Percentiles rank a stretch among this genome's conserved stretches.
These are phyloP conservation scores for Crithidia acanthocephali DNA, from an alignment of 208 protist species.

Conservation along the genomic window DNA sequence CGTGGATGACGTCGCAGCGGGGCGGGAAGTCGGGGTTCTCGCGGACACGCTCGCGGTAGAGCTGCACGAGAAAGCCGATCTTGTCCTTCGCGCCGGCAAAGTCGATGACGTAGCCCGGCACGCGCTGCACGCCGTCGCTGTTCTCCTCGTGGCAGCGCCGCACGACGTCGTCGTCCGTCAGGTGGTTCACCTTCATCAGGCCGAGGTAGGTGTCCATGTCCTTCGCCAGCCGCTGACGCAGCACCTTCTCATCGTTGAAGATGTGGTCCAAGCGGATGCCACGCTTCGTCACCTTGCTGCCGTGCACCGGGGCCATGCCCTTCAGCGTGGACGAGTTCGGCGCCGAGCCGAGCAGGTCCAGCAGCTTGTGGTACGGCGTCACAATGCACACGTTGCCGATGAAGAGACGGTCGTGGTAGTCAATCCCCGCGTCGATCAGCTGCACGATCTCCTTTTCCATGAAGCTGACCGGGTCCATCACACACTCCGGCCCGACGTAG, in stretches of 20 bases:
- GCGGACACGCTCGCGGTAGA: constrained; percentile 76
- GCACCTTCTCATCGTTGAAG: constrained; percentile 81
- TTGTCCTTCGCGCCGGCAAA: constrained; percentile 87
- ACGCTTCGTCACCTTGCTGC: constrained; percentile 89
- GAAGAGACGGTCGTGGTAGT: constrained; percentile 82
- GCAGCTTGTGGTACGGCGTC: constrained; percentile 93
- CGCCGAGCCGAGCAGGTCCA: constrained; percentile 84
- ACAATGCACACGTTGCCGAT: constrained; percentile 92
- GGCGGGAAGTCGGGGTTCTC: constrained; percentile 81
- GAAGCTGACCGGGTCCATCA: constrained; percentile 93
- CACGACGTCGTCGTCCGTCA: constrained; percentile 85
- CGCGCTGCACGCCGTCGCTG: constrained; percentile 79
- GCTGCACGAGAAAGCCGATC: constrained; percentile 76
- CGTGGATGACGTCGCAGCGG: constrained; percentile 86
- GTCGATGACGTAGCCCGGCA: constrained; percentile 82
- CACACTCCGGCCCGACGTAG: constrained; percentile 90
- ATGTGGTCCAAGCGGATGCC: constrained; percentile 93
- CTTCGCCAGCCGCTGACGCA: constrained; percentile 68
- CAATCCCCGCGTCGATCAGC: constrained; percentile 77
- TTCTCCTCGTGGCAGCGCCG: constrained; percentile 80
- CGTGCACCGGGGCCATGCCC: constrained; percentile 91
- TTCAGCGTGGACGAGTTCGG: constrained; percentile 91
- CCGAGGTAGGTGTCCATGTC: constrained; percentile 92
- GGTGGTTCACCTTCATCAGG: constrained; percentile 64
- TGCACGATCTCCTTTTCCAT: constrained; percentile 91